phyloP scores from a whole-genome alignment of 208 protist genomes.

The Trypanosoma cruzi region DNA sequence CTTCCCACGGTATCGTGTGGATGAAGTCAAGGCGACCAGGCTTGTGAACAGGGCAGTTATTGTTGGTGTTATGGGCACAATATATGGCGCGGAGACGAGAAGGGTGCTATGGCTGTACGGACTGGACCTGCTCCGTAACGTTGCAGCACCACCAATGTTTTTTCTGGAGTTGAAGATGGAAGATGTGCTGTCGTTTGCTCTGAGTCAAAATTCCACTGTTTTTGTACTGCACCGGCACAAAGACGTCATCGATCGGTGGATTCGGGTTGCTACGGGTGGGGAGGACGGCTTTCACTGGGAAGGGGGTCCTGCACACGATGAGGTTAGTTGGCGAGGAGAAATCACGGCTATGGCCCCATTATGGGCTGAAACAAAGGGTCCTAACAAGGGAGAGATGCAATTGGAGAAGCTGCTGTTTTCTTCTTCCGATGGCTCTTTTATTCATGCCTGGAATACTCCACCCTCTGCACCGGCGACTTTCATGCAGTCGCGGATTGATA shows the following conservation, averaged over 20 bases:
- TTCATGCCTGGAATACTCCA: constrained; percentile 2
- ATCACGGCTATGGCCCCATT: constrained; percentile 21
- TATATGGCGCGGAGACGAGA: background rate
- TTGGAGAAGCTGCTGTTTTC: constrained; percentile 12
- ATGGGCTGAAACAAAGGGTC: background rate
- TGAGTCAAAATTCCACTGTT: constrained; percentile 53
- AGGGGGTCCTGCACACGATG: background rate
- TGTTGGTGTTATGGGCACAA: constrained; percentile 18
- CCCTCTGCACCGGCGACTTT: background rate
- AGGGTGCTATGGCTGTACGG: constrained; percentile 62
- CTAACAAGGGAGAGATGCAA: background rate
- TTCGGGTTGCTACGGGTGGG: constrained; percentile 2
- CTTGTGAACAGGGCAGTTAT: constrained; percentile 58
- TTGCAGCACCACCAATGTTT: constrained; percentile 33
- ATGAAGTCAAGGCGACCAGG: constrained; percentile 1
- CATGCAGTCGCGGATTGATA: too few species aligned
- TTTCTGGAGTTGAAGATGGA: constrained; percentile 45
- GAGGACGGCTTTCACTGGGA: constrained; percentile 7
- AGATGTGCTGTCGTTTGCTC: constrained; percentile 54
- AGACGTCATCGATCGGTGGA: constrained; percentile 21
- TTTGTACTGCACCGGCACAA: constrained; percentile 36
- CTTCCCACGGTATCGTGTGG: background rate
- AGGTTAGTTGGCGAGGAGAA: background rate
- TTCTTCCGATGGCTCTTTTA: constrained; percentile 19
- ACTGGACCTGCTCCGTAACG: constrained; percentile 45